Percentiles rank a stretch among this genome's conserved stretches.
Conservation (phyloP, 176 grass and related monocot genomes). For the Carex parvula region DNA sequence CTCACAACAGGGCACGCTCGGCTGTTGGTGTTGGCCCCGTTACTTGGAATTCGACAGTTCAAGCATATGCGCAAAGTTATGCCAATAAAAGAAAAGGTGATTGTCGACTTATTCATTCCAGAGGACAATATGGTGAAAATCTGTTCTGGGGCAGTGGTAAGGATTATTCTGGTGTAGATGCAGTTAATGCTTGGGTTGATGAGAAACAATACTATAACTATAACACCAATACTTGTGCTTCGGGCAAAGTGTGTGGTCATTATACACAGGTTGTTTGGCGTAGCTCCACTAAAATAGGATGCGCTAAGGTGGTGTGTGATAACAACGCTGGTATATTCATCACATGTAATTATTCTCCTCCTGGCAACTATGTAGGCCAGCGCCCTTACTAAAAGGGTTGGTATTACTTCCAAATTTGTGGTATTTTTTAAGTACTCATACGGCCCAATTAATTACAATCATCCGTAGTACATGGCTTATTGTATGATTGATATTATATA, state of each 20-base stretch:
- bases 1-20: neutral
- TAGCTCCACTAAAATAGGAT: neutral
- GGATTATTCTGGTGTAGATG: conserved; percentile 1
- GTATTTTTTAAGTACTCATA: neutral
- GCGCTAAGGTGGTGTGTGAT: conserved; percentile 4
- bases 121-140: neutral
- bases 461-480: too few species aligned
- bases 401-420: neutral
- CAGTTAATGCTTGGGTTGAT: neutral
- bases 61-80: neutral
- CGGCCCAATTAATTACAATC: neutral
- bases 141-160: neutral
- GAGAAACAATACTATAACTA: conserved; percentile 17
- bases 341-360: neutral
- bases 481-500: too few species aligned
- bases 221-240: too few species aligned
- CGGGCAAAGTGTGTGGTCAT: too few species aligned
- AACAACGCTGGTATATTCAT: neutral
- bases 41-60: neutral
- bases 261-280: neutral
- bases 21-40: neutral
- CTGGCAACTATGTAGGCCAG: neutral
- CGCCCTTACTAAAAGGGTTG: neutral
- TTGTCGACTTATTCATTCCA: conserved; percentile 1
- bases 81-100: neutral